Conservation (phyloP, 2,329 filamentous ascomycete species). For the Arachnomyces sp. region DNA sequence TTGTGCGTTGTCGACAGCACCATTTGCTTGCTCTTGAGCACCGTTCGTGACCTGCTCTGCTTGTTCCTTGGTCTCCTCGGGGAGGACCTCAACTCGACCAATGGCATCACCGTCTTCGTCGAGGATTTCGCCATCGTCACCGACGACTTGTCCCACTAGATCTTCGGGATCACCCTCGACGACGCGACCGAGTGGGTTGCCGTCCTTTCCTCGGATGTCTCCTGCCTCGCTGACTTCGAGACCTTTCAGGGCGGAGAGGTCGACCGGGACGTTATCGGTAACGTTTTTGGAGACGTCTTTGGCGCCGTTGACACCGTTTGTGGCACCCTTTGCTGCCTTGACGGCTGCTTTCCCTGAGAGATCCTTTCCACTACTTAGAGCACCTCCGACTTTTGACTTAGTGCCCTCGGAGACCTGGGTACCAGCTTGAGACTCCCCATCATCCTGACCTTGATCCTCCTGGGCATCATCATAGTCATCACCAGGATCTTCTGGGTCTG, state of each 20-base stretch:
- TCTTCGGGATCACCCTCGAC: constrained; percentile 35
- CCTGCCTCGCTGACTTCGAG: constrained; percentile 31
- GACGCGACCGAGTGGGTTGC: constrained; percentile 29
- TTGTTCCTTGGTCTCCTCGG: constrained; percentile 15
- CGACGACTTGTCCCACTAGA: constrained; percentile 33
- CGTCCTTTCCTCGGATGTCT: constrained; percentile 28
- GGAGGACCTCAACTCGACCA: constrained; percentile 27
- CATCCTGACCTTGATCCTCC: too few species aligned
- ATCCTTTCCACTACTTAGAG: background rate
- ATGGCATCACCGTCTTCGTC: constrained; percentile 26
- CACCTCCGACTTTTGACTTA: background rate
- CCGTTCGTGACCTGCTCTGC: constrained; percentile 19
- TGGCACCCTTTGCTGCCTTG: constrained; percentile 6
- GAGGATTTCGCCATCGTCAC: constrained; percentile 26
- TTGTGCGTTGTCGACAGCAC: constrained; percentile 30
- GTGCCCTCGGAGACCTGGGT: constrained; percentile 42
- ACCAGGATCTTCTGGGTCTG: constrained; percentile 34
- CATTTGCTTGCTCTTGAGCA: constrained; percentile 25
- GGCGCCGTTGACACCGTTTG: constrained; percentile 12
- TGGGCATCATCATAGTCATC: constrained; percentile 45
- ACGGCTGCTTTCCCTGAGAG: constrained; percentile 2
- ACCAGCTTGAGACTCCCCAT: constrained; percentile 33
- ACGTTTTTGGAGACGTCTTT: constrained; percentile 21
- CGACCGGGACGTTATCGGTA: constrained; percentile 14
- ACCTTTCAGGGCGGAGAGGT: constrained; percentile 31